Conservation (phyloP, 192 early-diverging fungal genomes). For the Gonapodya sp. region DNA sequence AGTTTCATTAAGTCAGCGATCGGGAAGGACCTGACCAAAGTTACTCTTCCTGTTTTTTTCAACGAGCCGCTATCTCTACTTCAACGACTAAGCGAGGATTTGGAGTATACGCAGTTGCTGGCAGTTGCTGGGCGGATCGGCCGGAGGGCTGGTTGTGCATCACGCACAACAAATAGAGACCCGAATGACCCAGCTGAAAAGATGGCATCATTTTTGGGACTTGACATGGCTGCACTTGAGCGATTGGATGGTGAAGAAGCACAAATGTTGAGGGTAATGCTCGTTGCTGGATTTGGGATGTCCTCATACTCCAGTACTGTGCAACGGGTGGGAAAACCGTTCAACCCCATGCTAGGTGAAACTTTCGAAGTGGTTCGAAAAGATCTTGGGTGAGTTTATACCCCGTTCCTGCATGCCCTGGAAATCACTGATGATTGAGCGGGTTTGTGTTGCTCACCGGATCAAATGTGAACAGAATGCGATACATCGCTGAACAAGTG, state of each 20-base stretch:
- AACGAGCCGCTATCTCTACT: conserved; percentile 80
- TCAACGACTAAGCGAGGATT: conserved; percentile 77
- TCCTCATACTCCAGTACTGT: conserved; percentile 74
- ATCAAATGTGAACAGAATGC: too few species aligned
- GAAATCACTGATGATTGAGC: too few species aligned
- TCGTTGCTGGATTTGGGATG: conserved; percentile 81
- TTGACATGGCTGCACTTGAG: conserved; percentile 16
- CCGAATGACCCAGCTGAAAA: background rate
- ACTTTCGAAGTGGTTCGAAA: conserved; percentile 75
- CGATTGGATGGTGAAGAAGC: conserved; percentile 23
- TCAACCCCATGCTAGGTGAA: conserved; percentile 84
- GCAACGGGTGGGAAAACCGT: conserved; percentile 76
- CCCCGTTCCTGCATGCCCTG: too few species aligned
- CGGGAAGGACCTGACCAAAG: conserved; percentile 73
- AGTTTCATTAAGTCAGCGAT: conserved; percentile 79
- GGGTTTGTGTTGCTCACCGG: too few species aligned
- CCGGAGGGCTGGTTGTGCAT: conserved; percentile 38
- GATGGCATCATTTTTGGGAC: conserved; percentile 12
- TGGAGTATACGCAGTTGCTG: conserved; percentile 76
- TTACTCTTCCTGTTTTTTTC: conserved; percentile 81
- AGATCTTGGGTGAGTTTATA: too few species aligned
- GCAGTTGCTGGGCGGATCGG: conserved; percentile 56
- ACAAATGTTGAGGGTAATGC: conserved; percentile 48
- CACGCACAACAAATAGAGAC: background rate
- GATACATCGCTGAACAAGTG: conserved; percentile 82